Conservation (phyloP, 768 basidiomycete species). For the Kwoniella pini region DNA sequence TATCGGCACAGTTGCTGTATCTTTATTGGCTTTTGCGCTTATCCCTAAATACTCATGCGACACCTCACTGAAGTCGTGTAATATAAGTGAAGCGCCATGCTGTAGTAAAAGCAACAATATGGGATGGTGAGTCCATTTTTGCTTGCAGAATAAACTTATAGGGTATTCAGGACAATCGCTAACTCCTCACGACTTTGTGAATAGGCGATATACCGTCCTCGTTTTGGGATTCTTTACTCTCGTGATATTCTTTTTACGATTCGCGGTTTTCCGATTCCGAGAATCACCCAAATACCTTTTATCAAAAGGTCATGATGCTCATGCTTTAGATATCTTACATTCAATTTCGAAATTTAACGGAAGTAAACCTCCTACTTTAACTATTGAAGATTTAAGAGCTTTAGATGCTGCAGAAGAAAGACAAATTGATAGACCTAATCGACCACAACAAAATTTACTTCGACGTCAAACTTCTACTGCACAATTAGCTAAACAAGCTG, state of each 20-base stretch:
- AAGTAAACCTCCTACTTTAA: slow-evolving; percentile 36
- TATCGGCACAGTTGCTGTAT: slow-evolving; percentile 60
- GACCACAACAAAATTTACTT: not conserved
- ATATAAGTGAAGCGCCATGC: slow-evolving; percentile 49
- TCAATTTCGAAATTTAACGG: slow-evolving; percentile 55
- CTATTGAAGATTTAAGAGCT: slow-evolving; percentile 51
- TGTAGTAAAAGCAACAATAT: slow-evolving; percentile 61
- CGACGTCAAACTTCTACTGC: not conserved
- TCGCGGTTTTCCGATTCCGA: slow-evolving; percentile 62
- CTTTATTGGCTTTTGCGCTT: slow-evolving; percentile 61
- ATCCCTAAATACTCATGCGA: slow-evolving; percentile 63
- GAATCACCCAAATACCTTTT: slow-evolving; percentile 67
- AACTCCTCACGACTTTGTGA: too few relatives aligned
- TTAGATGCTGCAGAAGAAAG: slow-evolving; percentile 43
- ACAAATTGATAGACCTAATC: not conserved
- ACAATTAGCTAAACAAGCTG: slow-evolving; percentile 6
- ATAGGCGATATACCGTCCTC: slow-evolving; percentile 62
- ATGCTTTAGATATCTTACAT: slow-evolving; percentile 58
- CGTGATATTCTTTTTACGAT: slow-evolving; percentile 62
- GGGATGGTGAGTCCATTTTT: slow-evolving; percentile 57
- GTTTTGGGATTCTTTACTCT: slow-evolving; percentile 57
- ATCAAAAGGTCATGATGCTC: slow-evolving; percentile 62
- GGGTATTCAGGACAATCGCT: too few relatives aligned
- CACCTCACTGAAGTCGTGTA: slow-evolving; percentile 31
- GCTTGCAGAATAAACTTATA: too few relatives aligned